Percentiles rank a stretch among this genome's conserved stretches.
Conservation (phyloP, 148 eudicot species). For the Talinum fruticosum region DNA sequence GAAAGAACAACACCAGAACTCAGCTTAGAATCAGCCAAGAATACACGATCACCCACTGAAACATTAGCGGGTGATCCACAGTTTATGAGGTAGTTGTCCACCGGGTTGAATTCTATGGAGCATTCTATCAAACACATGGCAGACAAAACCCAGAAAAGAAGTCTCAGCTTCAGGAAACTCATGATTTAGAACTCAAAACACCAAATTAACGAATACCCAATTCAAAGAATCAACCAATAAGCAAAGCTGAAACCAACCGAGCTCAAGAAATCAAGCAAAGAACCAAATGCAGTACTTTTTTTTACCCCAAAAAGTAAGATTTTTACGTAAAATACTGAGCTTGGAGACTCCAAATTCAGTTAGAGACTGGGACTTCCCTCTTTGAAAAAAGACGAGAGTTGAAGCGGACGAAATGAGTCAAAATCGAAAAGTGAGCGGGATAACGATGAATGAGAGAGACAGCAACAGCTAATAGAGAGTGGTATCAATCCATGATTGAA, state of each 20-base stretch:
- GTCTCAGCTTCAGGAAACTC: not conserved
- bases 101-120: slow-evolving; percentile 42
- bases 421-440: not conserved
- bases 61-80: slow-evolving; percentile 50
- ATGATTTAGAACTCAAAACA: slow-evolving; percentile 14
- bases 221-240: not conserved
- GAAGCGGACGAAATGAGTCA: not conserved
- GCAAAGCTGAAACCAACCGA: not conserved
- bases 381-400: not conserved
- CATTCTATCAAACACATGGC: slow-evolving; percentile 38
- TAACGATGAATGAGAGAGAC: not conserved
- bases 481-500: not conserved
- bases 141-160: slow-evolving; percentile 28
- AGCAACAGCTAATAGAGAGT: not conserved
- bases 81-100: slow-evolving; percentile 47
- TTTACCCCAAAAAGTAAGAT: too few species aligned
- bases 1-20: slow-evolving; percentile 36
- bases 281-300: not conserved
- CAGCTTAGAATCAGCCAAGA: slow-evolving; percentile 37
- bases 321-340: not conserved
- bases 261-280: slow-evolving; percentile 3
- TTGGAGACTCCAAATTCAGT: not conserved
- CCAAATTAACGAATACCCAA: slow-evolving; percentile 13
- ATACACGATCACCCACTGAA: slow-evolving; percentile 36
- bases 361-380: not conserved